Percentiles rank a stretch among this genome's conserved stretches.
These are phyloP conservation scores for Aspergillus viridinutans DNA, from an alignment of 2,329 filamentous ascomycete species.

Conservation along the genomic window DNA sequence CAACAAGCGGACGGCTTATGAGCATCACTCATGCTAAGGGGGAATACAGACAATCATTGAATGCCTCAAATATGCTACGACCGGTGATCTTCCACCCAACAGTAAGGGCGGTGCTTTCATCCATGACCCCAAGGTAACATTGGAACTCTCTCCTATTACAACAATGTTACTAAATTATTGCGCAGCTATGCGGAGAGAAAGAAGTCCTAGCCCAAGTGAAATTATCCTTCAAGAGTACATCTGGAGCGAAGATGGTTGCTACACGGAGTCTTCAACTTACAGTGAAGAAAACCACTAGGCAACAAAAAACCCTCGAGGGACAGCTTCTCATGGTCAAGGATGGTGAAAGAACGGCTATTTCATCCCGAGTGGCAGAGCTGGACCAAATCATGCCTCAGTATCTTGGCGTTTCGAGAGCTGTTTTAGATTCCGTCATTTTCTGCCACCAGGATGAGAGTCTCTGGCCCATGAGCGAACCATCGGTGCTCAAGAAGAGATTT, in stretches of 20 bases:
- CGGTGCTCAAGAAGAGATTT: slow-evolving; percentile 83
- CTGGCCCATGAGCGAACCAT: slow-evolving; percentile 91
- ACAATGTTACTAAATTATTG: slow-evolving; percentile 3
- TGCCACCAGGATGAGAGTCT: slow-evolving; percentile 97
- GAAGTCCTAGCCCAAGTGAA: slow-evolving; percentile 90
- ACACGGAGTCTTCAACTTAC: slow-evolving; percentile 81
- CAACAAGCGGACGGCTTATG: neutral
- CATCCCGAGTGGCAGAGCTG: slow-evolving; percentile 74
- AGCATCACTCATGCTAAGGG: slow-evolving; percentile 3
- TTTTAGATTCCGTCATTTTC: slow-evolving; percentile 94
- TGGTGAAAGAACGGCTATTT: slow-evolving; percentile 74
- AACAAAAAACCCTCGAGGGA: slow-evolving; percentile 80
- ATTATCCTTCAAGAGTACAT: slow-evolving; percentile 75
- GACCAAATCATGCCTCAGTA: slow-evolving; percentile 80
- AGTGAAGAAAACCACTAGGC: slow-evolving; percentile 72
- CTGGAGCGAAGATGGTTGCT: slow-evolving; percentile 73
- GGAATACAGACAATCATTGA: slow-evolving; percentile 78
- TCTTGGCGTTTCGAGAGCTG: slow-evolving; percentile 82
- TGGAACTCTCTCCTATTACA: neutral
- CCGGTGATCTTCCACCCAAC: slow-evolving; percentile 88
- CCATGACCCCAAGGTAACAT: slow-evolving; percentile 79
- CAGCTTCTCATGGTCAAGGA: slow-evolving; percentile 70
- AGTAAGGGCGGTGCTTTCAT: slow-evolving; percentile 87
- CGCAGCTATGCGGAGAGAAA: slow-evolving; percentile 71
- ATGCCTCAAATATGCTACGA: slow-evolving; percentile 96